Evolutionary conservation across 352 stramenopile species (phyloP), one percentile per base, ranked within the genome.

Genomic region (Phytophthora vignae): DNA sequence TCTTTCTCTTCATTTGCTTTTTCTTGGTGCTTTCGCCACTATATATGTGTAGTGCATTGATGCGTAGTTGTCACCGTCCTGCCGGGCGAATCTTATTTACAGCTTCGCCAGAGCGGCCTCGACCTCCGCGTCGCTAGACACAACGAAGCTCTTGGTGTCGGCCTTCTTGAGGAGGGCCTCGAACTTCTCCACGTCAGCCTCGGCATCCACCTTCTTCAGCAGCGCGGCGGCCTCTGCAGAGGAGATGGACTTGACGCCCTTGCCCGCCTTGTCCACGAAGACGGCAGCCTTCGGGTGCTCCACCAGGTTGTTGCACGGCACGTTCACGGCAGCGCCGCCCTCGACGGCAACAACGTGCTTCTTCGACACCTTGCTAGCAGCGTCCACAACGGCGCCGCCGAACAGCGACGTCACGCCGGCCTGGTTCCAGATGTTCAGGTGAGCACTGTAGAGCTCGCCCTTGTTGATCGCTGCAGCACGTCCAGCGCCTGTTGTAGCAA

Each of bases 231-330:
- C 82, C 63, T 94, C 82, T 44, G 79, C 69, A 2, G 74, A 17
- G 25, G 80, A 84, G 68, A 93, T 90, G n/a, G 79, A 70, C 79
- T 93, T 90, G 14, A 91, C 75, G 55, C 85, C 83, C 49, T 83
- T 82, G 50, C 69, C 69, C 5, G 81, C 61, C 66, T 87, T 88
- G 64, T 90, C 79, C 38, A 93, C 81, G 58, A 94, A 92, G 29
- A 92, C 68, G 21, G 82, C 85, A 21, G 83, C 83, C 67, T 74
- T 83, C 11, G 85, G 85, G 46, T 84, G 76, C 61, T 89, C 76
- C 71, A 92, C 87, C 36, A 94, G 64, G 79, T 92, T 92, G 82
- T 92, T 87, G 78, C 84, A 94, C 56, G 83, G 84, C 74, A 94
- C 85, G 56, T 91, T 76, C 29, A 94, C 83, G 5, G 85, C 85